Conservation (phyloP, 192 early-diverging fungal species). For the Coemansia sp. region DNA sequence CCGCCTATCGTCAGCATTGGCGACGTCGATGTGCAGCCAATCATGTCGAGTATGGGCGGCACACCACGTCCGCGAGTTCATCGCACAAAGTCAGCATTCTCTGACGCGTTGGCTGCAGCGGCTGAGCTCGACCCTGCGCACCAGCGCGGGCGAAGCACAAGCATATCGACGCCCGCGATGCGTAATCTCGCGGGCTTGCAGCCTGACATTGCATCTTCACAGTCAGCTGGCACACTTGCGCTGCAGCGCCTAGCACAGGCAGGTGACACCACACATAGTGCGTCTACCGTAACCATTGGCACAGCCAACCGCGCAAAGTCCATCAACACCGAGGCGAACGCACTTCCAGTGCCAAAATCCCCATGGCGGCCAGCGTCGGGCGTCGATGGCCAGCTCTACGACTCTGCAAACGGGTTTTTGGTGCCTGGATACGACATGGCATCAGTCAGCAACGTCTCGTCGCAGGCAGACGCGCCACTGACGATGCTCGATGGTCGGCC, state of each 20-base stretch:
- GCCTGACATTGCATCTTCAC: slow-evolving; percentile 4
- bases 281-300: slow-evolving; percentile 1
- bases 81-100: not conserved
- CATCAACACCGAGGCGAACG: not conserved
- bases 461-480: slow-evolving; percentile 37
- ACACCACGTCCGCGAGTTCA: slow-evolving; percentile 14
- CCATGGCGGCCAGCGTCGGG: slow-evolving; percentile 20
- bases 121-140: not conserved
- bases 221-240: slow-evolving; percentile 9
- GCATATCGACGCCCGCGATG: slow-evolving; percentile 26
- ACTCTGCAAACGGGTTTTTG: not conserved
- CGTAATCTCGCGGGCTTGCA: not conserved
- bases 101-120: not conserved
- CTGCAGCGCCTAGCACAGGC: slow-evolving; percentile 13
- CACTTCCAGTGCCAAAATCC: slow-evolving; percentile 2
- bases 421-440: slow-evolving; percentile 13
- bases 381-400: slow-evolving; percentile 9
- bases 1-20: slow-evolving; percentile 5
- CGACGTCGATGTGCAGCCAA: not conserved
- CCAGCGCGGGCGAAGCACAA: slow-evolving; percentile 8
- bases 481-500: slow-evolving; percentile 31
- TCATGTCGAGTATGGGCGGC: not conserved
- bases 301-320: slow-evolving; percentile 9
- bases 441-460: slow-evolving; percentile 39
- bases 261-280: slow-evolving; percentile 1